Evolutionary conservation across 192 early-diverging fungal genomes (phyloP), one percentile per base, ranked within the genome.

Genomic region (Coemansia reversa): DNA sequence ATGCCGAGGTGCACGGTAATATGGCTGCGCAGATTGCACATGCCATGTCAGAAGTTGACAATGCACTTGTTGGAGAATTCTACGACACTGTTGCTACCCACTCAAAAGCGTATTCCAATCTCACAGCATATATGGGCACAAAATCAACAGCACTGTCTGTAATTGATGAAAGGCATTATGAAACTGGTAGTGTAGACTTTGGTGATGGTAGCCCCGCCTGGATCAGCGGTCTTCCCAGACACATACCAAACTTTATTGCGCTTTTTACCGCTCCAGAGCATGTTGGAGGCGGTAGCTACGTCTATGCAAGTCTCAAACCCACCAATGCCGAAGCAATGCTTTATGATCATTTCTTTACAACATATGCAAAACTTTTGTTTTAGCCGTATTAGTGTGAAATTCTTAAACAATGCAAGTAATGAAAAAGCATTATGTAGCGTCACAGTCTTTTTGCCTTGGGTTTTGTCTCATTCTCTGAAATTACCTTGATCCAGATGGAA

Each of bases 401-500:
- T 49, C 4, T 14, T 4, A 49, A 20, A 49, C 47, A 49, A 49
- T 49, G 4, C 5, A 18, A 55, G 19, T 50, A 28, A 11, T 2
- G 50, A n/a, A 18, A 33, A 14, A 28, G 24, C 24, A 39, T 22
- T 22, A 24, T 51, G 51, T 35, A 27, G 28, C 16, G 18, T 27
- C 22, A 67, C 27, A 58, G 1, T 59, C 66, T 72, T 57, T 67
- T 73, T n/a, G 62, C 45, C 55, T 89, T 89, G 39, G 87, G 86
- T 45, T 65, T 70, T 25, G 78, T 66, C 55, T 94, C 93, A 39
- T 58, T 79, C 29, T 90, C 91, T 2, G 67, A 39, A 22, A 97
- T 82, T n/a, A 82, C 66, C 51, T 85, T 82, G 63, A 97, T 89
- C 76, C 84, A 94, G 51, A 97, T 84, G 25, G 88, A 75, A 70